These are phyloP conservation scores for Remersonia thermophila DNA, from an alignment of 2,329 filamentous ascomycete species.

Conservation along the genomic window DNA sequence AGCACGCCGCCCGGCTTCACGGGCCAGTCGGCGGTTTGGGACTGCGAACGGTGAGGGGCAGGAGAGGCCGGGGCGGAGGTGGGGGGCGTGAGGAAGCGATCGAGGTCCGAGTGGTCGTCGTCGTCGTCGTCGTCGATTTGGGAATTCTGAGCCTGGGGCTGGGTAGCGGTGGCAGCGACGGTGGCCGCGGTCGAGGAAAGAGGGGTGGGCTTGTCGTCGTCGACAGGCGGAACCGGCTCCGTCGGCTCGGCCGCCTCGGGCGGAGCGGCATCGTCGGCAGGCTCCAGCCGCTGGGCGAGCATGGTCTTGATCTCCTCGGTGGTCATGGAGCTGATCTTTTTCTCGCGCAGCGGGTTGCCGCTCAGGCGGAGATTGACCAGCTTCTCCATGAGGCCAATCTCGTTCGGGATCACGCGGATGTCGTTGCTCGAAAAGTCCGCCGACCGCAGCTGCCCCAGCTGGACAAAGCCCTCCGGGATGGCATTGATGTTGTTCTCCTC, in stretches of 20 bases:
- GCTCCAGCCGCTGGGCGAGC: slow-evolving; percentile 53
- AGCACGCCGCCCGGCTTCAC: slow-evolving; percentile 50
- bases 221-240: background rate
- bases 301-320: slow-evolving; percentile 72
- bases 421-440: slow-evolving; percentile 81
- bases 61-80: slow-evolving; percentile 41
- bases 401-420: slow-evolving; percentile 61
- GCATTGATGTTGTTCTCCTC: slow-evolving; percentile 70
- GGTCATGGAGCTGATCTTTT: slow-evolving; percentile 68
- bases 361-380: slow-evolving; percentile 64
- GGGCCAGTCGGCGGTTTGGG: slow-evolving; percentile 39
- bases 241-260: slow-evolving; percentile 1
- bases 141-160: background rate
- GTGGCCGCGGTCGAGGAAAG: background rate
- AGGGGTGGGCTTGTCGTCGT: background rate
- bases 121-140: slow-evolving; percentile 26
- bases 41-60: slow-evolving; percentile 33
- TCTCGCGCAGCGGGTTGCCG: slow-evolving; percentile 84
- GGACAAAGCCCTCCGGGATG: slow-evolving; percentile 65
- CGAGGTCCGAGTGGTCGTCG: slow-evolving; percentile 37
- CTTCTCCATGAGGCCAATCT: slow-evolving; percentile 66
- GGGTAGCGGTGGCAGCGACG: background rate
- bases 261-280: slow-evolving; percentile 27
- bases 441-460: slow-evolving; percentile 55
- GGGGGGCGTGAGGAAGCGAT: slow-evolving; percentile 46